Conservation (phyloP, 2,329 filamentous ascomycete genomes). For the Trichophyton schoenleinii region DNA sequence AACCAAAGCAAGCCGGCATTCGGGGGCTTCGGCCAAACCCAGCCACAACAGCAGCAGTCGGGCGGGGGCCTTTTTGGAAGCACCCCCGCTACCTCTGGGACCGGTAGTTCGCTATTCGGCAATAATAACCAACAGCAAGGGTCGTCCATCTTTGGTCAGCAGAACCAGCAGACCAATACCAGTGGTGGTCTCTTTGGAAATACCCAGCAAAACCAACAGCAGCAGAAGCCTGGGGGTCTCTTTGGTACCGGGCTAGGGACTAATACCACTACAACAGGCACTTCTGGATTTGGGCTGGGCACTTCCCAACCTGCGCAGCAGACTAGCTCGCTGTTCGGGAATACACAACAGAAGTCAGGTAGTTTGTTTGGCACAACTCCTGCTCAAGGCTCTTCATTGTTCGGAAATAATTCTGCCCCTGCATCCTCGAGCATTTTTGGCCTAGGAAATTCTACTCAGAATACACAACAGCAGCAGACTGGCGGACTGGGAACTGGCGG, state of each 20-base stretch:
- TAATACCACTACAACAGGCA: slow-evolving; percentile 10
- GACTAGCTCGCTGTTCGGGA: slow-evolving; percentile 31
- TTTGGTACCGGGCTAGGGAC: slow-evolving; percentile 8
- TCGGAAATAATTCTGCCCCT: slow-evolving; percentile 18
- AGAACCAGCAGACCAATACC: slow-evolving; percentile 27
- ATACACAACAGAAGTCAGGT: slow-evolving; percentile 28
- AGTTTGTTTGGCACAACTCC: slow-evolving; percentile 39
- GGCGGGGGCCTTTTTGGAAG: slow-evolving; percentile 35
- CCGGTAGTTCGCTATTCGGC: slow-evolving; percentile 23
- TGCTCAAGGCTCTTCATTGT: slow-evolving; percentile 19
- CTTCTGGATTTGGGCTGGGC: slow-evolving; percentile 8
- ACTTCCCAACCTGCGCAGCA: slow-evolving; percentile 20
- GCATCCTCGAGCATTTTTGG: slow-evolving; percentile 14
- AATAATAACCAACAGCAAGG: slow-evolving; percentile 28
- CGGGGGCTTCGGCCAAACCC: slow-evolving; percentile 24
- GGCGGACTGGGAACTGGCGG: slow-evolving; percentile 30
- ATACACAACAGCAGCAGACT: slow-evolving; percentile 29
- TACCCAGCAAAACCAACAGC: slow-evolving; percentile 28
- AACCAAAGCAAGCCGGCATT: slow-evolving; percentile 29
- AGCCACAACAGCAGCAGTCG: slow-evolving; percentile 27
- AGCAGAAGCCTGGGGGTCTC: slow-evolving; percentile 12
- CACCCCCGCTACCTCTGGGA: slow-evolving; percentile 18
- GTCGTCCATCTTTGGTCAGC: slow-evolving; percentile 28
- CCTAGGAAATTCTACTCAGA: slow-evolving; percentile 9
- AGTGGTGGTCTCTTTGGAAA: slow-evolving; percentile 26